phyloP scores from a whole-genome alignment of 805 yeast genomes.

The Komagataella kurtzmanii region DNA sequence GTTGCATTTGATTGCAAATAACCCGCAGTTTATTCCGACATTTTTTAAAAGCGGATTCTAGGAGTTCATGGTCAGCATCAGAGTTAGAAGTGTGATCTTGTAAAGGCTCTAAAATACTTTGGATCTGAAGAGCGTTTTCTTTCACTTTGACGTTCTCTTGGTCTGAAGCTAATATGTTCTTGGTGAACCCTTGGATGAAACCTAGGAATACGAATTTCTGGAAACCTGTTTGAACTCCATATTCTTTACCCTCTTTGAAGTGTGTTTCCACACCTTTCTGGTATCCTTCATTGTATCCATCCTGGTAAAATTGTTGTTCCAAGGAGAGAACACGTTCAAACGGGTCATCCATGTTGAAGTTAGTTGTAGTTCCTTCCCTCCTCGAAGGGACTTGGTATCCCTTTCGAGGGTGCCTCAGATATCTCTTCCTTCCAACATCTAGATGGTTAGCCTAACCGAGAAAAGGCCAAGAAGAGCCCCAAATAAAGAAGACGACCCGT shows the following conservation, averaged over 20 bases:
- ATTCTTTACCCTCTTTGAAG: constrained; percentile 65
- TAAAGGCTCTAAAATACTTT: background rate
- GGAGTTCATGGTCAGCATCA: constrained; percentile 1
- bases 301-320: constrained; percentile 49
- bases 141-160: constrained; percentile 32
- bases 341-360: background rate
- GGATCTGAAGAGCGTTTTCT: constrained; percentile 11
- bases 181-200: background rate
- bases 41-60: background rate
- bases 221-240: constrained; percentile 70
- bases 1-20: background rate
- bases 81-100: constrained; percentile 1
- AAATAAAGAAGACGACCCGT: background rate
- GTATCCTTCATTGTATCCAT: constrained; percentile 65
- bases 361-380: background rate
- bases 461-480: background rate
- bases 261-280: constrained; percentile 47
- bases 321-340: constrained; percentile 43
- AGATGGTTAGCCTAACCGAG: background rate
- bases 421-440: background rate
- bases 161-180: constrained; percentile 20
- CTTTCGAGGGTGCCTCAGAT: background rate
- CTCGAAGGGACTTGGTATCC: background rate
- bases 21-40: background rate
- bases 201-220: constrained; percentile 64